Percentiles rank a stretch among this genome's conserved stretches.
phyloP scores from a whole-genome alignment of 106 monocot genomes.

The Dactylorhiza incarnata region DNA sequence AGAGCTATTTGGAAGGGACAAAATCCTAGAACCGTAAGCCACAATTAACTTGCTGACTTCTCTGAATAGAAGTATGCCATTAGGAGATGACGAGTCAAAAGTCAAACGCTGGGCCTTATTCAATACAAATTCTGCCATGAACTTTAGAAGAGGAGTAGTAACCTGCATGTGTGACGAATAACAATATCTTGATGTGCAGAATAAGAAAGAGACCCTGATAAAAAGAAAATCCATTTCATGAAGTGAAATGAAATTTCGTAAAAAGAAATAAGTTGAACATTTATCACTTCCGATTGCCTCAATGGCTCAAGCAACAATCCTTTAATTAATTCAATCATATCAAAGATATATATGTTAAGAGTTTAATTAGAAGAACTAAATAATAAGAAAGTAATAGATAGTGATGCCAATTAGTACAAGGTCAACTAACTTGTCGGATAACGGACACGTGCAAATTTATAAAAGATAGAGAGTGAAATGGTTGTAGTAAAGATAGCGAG shows the following conservation, averaged over 20 bases:
- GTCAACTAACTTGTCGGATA: not conserved
- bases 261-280: not conserved
- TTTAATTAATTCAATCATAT: not conserved
- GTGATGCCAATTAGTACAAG: not conserved
- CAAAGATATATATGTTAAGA: not conserved
- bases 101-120: conserved; percentile 94
- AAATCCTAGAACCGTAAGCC: conserved; percentile 85
- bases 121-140: conserved; percentile 85
- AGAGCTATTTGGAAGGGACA: conserved; percentile 58
- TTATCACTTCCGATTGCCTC: not conserved
- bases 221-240: not conserved
- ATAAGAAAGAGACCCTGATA: not conserved
- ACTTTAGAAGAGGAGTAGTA: conserved; percentile 90
- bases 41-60: conserved; percentile 96
- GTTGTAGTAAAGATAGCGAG: not conserved
- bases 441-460: not conserved
- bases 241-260: not conserved
- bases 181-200: not conserved
- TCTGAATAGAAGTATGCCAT: conserved; percentile 96
- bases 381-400: not conserved
- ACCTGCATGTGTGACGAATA: conserved; percentile 44
- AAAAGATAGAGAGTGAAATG: not conserved
- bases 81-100: conserved; percentile 91
- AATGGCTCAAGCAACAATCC: not conserved
- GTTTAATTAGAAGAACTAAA: too few relatives aligned